These are phyloP conservation scores for Colletotrichum tropicicola DNA, from an alignment of 2,329 filamentous ascomycete species.

Conservation along the genomic window DNA sequence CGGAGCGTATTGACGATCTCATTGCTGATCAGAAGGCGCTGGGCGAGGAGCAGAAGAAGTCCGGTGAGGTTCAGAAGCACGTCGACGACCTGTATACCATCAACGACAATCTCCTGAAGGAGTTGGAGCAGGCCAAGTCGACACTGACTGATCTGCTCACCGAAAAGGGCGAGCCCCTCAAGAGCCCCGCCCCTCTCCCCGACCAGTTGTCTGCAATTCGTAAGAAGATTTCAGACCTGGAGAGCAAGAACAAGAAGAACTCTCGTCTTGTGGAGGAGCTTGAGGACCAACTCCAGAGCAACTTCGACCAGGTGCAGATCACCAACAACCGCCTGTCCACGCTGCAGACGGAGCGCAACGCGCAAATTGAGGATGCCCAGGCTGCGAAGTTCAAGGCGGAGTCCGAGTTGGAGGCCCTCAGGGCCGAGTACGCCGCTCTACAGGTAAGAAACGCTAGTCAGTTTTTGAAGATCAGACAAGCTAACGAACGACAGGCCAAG, in stretches of 20 bases:
- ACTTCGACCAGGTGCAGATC: slow-evolving; percentile 91
- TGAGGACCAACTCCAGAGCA: slow-evolving; percentile 93
- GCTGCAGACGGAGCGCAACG: slow-evolving; percentile 77
- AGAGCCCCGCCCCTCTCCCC: slow-evolving; percentile 55
- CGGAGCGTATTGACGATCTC: slow-evolving; percentile 67
- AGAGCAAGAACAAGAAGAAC: slow-evolving; percentile 85
- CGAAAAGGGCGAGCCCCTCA: slow-evolving; percentile 54
- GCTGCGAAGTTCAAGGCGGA: slow-evolving; percentile 70
- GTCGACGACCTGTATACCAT: slow-evolving; percentile 64
- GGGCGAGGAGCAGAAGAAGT: slow-evolving; percentile 65
- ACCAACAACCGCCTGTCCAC: slow-evolving; percentile 87
- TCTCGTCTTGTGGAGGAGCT: slow-evolving; percentile 92
- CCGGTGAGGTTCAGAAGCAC: slow-evolving; percentile 63
- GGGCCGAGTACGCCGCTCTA: slow-evolving; percentile 77
- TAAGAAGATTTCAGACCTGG: slow-evolving; percentile 70
- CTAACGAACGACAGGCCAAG: slow-evolving; percentile 56
- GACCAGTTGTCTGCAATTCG: slow-evolving; percentile 71
- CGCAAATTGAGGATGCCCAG: slow-evolving; percentile 82
- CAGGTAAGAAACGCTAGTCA: slow-evolving; percentile 67
- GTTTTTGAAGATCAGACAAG: background rate
- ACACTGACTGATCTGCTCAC: slow-evolving; percentile 63
- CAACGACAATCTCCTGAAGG: slow-evolving; percentile 67
- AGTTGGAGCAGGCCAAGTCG: slow-evolving; percentile 69
- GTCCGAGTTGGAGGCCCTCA: slow-evolving; percentile 72
- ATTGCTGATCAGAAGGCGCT: slow-evolving; percentile 69